phyloP scores from a whole-genome alignment of 306 rosid species.

The Acacia acuminata region DNA sequence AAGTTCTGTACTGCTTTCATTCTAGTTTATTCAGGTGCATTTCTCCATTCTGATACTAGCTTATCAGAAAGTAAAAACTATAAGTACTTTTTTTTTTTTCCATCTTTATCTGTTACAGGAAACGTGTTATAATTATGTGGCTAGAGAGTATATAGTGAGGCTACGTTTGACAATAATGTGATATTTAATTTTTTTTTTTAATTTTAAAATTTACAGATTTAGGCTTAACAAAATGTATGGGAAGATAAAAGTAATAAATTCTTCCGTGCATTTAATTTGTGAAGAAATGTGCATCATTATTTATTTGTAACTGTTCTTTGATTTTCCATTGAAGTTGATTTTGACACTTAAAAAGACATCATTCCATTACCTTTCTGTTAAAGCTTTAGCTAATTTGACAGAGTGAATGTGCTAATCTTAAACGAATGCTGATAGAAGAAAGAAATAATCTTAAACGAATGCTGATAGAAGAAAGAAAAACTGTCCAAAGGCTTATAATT shows the following conservation, averaged over 20 bases:
- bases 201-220: too few relatives aligned
- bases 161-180: not conserved
- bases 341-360: not conserved
- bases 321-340: not conserved
- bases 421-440: not conserved
- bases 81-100: too few relatives aligned
- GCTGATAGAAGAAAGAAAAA: not conserved
- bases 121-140: not conserved
- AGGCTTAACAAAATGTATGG: too few relatives aligned
- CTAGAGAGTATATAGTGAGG: not conserved
- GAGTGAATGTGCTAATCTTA: not conserved
- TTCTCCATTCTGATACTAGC: not conserved
- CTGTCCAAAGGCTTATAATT: not conserved
- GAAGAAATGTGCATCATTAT: not conserved
- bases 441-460: not conserved
- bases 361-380: not conserved
- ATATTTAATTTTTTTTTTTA: not conserved
- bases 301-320: not conserved
- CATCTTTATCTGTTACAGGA: not conserved
- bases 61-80: not conserved
- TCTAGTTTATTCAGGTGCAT: not conserved
- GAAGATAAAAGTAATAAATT: too few relatives aligned
- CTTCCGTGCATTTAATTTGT: not conserved
- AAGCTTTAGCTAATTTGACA: not conserved
- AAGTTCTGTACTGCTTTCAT: not conserved